These are phyloP conservation scores for Xylariaceae sp. DNA, from an alignment of 2,329 filamentous ascomycete species.

Conservation along the genomic window DNA sequence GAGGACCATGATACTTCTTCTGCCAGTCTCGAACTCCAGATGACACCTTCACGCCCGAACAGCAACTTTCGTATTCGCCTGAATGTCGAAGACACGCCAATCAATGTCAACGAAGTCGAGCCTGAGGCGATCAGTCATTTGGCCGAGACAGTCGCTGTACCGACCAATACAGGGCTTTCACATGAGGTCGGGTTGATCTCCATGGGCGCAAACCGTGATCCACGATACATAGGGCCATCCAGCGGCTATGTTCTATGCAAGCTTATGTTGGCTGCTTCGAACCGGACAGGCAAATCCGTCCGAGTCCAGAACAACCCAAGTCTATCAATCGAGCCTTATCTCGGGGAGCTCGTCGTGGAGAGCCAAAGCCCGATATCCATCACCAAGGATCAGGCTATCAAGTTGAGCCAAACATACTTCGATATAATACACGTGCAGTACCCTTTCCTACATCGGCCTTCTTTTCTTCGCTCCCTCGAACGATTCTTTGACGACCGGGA, in stretches of 20 bases:
- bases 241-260: conserved; percentile 51
- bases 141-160: conserved; percentile 5
- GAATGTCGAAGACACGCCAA: too few species aligned
- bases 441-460: conserved; percentile 43
- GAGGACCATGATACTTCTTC: too few species aligned
- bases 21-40: too few species aligned
- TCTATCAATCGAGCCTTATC: conserved; percentile 9
- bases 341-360: conserved; percentile 7
- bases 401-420: conserved; percentile 44
- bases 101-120: too few species aligned
- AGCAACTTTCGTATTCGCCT: conserved; percentile 11
- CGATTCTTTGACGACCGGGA: conserved; percentile 29
- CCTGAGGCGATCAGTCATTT: too few species aligned
- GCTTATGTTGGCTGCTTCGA: conserved; percentile 38
- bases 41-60: too few species aligned
- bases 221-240: conserved; percentile 51
- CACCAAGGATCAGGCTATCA: conserved; percentile 32
- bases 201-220: conserved; percentile 41
- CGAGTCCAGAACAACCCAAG: conserved; percentile 2
- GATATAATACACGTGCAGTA: conserved; percentile 43
- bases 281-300: conserved; percentile 11
- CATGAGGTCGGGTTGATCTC: conserved; percentile 52
- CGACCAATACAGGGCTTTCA: conserved; percentile 26
- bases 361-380: conserved; percentile 10
- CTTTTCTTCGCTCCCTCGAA: conserved; percentile 32